A percentile compares a stretch with the other conserved stretches of the same genome.
phyloP scores from a whole-genome alignment of 371 early-diverging fungal genomes.

The Mortierella sp. region DNA sequence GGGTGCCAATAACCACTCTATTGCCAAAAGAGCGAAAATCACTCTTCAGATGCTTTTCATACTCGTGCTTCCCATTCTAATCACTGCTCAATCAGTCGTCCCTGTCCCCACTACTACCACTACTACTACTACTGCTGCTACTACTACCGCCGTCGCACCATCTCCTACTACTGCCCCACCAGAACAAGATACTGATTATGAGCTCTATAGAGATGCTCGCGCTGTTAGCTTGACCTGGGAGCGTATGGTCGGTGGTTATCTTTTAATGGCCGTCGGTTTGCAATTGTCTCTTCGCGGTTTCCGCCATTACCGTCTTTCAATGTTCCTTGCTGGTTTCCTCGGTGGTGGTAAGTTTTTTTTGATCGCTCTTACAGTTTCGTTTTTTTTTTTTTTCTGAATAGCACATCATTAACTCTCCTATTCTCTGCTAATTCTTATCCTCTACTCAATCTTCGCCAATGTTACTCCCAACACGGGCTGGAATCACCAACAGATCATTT shows the following conservation, averaged over 20 bases:
- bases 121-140: too few species aligned
- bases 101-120: neutral
- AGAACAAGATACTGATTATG: neutral
- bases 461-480: constrained; percentile 59
- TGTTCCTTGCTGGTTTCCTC: constrained; percentile 51
- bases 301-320: constrained; percentile 39
- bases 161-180: too few species aligned
- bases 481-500: constrained; percentile 74
- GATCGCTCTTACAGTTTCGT: neutral
- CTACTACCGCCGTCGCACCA: neutral
- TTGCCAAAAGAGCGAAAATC: constrained; percentile 19
- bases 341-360: constrained; percentile 26
- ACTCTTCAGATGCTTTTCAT: constrained; percentile 25
- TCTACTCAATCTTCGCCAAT: constrained; percentile 67
- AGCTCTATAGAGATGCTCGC: constrained; percentile 1
- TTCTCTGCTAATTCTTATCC: constrained; percentile 37
- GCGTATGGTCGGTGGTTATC: constrained; percentile 36
- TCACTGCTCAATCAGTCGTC: constrained; percentile 23
- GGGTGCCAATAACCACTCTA: constrained; percentile 8
- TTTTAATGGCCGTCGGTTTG: constrained; percentile 30
- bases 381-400: constrained; percentile 9
- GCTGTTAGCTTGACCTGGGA: constrained; percentile 31
- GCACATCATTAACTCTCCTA: neutral
- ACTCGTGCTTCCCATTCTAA: constrained; percentile 22
- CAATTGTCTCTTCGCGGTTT: constrained; percentile 46